phyloP scores from a whole-genome alignment of 2,329 filamentous ascomycete genomes.

The Septoria petroselini region DNA sequence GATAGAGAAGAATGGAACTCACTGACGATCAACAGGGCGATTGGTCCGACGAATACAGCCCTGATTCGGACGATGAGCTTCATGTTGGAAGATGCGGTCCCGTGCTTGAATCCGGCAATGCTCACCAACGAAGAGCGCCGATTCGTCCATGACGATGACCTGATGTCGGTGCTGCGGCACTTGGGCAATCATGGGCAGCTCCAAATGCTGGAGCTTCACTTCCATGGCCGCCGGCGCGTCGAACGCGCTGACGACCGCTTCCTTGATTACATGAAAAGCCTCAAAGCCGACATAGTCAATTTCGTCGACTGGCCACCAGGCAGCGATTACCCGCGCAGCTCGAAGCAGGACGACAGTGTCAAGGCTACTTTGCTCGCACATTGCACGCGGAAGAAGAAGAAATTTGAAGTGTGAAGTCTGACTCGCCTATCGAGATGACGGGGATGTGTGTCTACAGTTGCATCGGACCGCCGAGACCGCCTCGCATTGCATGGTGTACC shows the following conservation, averaged over 20 bases:
- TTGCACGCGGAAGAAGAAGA: conserved; percentile 28
- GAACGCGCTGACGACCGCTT: conserved; percentile 43
- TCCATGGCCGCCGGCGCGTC: conserved; percentile 42
- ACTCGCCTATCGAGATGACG: conserved; percentile 9
- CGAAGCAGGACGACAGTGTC: conserved; percentile 38
- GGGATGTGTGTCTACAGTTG: too few species aligned
- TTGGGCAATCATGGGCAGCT: conserved; percentile 44
- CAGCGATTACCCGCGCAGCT: conserved; percentile 28
- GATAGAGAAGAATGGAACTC: too few species aligned
- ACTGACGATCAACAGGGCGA: conserved; percentile 27
- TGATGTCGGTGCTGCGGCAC: conserved; percentile 47
- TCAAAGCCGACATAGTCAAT: conserved; percentile 45
- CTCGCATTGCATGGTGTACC: too few species aligned
- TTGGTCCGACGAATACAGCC: conserved; percentile 48
- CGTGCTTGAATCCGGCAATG: conserved; percentile 41
- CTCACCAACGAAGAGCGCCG: conserved; percentile 45
- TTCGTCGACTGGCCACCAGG: conserved; percentile 34
- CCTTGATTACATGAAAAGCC: conserved; percentile 44
- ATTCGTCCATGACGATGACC: conserved; percentile 48
- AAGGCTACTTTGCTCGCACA: conserved; percentile 34
- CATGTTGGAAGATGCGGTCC: conserved; percentile 46
- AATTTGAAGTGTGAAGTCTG: conserved; percentile 23
- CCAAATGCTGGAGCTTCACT: conserved; percentile 43
- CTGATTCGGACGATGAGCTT: conserved; percentile 48
- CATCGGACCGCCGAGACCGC: too few species aligned